Evolutionary conservation across 371 early-diverging fungal species (phyloP).

Genomic region (Mucor plumbeus): DNA sequence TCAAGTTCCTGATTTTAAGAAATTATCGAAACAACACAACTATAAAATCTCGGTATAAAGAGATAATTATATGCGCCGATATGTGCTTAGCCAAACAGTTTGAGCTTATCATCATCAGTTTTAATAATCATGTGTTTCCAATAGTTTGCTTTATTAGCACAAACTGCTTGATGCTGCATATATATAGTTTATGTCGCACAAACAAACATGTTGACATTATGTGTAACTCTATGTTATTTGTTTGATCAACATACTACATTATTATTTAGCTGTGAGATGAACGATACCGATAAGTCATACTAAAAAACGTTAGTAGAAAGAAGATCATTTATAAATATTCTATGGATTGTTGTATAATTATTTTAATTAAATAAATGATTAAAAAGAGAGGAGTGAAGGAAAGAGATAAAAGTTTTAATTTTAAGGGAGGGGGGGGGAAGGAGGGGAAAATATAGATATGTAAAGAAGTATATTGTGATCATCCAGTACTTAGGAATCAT

Average conservation of each 20-base stretch:
- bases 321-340: conserved; percentile 1
- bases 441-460: not conserved
- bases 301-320: not conserved
- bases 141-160: too few relatives aligned
- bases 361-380: not conserved
- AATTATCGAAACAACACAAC: too few relatives aligned
- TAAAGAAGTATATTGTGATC: not conserved
- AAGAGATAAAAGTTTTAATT: not conserved
- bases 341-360: not conserved
- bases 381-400: not conserved
- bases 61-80: too few relatives aligned
- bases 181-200: not conserved
- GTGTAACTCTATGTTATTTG: not conserved
- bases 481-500: not conserved
- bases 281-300: not conserved
- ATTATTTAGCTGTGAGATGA: conserved; percentile 2
- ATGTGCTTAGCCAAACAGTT: too few relatives aligned
- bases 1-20: too few relatives aligned
- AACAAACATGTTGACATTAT: conserved; percentile 8
- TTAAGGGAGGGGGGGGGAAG: not conserved
- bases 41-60: too few relatives aligned
- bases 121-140: too few relatives aligned
- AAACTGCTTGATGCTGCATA: not conserved
- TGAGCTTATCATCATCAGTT: too few relatives aligned
- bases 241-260: conserved; percentile 7